A percentile compares a stretch with the other conserved stretches of the same genome.
phyloP scores from a whole-genome alignment of 2,329 filamentous ascomycete genomes.

The Plenodomus lindquistii region DNA sequence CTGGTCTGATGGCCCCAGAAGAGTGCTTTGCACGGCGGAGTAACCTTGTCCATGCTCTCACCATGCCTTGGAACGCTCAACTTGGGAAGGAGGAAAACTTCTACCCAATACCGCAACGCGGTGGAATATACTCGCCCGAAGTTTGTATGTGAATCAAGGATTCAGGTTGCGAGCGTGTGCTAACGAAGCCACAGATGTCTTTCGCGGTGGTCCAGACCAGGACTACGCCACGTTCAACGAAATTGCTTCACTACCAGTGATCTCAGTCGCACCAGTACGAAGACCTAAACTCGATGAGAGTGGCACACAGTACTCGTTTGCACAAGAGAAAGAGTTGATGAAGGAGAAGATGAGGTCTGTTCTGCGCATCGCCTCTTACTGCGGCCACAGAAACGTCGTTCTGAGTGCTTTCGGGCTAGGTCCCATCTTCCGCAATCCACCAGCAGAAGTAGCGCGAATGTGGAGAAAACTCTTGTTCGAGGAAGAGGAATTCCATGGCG shows the following conservation, averaged over 20 bases:
- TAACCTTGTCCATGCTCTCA: conserved; percentile 71
- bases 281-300: conserved; percentile 73
- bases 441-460: conserved; percentile 49
- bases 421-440: conserved; percentile 51
- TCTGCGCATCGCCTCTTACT: conserved; percentile 65
- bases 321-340: conserved; percentile 71
- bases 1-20: conserved; percentile 64
- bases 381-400: conserved; percentile 46
- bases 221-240: conserved; percentile 45
- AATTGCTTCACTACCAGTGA: conserved; percentile 66
- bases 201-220: conserved; percentile 65
- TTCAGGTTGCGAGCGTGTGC: not conserved
- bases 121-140: conserved; percentile 70
- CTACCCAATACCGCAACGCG: conserved; percentile 72
- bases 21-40: conserved; percentile 76
- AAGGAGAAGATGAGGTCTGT: conserved; percentile 72
- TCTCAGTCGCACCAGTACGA: conserved; percentile 72
- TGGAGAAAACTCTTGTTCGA: conserved; percentile 50
- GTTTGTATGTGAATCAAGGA: conserved; percentile 58
- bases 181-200: conserved; percentile 59
- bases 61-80: conserved; percentile 57
- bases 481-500: conserved; percentile 50
- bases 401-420: conserved; percentile 51
- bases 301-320: conserved; percentile 72
- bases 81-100: conserved; percentile 50